phyloP scores from a whole-genome alignment of 2,329 filamentous ascomycete species.

The Elsinoe necatrix region DNA sequence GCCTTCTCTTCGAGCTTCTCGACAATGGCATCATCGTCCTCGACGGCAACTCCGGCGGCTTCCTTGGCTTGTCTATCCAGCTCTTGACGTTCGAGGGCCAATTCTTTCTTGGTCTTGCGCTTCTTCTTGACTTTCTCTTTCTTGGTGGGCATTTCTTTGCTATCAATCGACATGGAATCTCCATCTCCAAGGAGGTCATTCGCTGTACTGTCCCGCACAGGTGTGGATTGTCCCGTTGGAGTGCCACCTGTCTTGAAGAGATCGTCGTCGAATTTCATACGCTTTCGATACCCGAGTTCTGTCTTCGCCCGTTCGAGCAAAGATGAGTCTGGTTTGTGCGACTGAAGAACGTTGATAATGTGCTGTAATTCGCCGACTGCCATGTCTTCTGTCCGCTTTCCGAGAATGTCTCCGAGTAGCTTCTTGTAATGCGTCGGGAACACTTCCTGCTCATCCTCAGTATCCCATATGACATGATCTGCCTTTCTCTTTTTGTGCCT shows the following conservation, averaged over 20 bases:
- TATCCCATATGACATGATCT: slow-evolving; percentile 33
- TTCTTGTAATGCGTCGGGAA: slow-evolving; percentile 38
- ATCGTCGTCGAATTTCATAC: slow-evolving; percentile 76
- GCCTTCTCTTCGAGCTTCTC: slow-evolving; percentile 30
- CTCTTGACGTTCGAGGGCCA: slow-evolving; percentile 59
- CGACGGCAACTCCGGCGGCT: slow-evolving; percentile 23
- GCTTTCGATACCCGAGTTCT: slow-evolving; percentile 63
- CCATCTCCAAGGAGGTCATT: slow-evolving; percentile 7
- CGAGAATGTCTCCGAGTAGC: slow-evolving; percentile 41
- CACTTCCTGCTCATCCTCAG: slow-evolving; percentile 42
- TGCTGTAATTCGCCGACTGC: slow-evolving; percentile 54
- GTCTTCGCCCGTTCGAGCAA: slow-evolving; percentile 70
- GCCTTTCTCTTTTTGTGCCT: slow-evolving; percentile 39
- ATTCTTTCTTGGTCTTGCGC: slow-evolving; percentile 67
- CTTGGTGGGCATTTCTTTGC: slow-evolving; percentile 25
- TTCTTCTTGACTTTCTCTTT: slow-evolving; percentile 45
- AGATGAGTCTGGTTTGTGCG: slow-evolving; percentile 37
- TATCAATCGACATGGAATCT: slow-evolving; percentile 12
- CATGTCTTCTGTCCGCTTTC: slow-evolving; percentile 61
- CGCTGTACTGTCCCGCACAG: slow-evolving; percentile 17
- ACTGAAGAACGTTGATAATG: slow-evolving; percentile 41
- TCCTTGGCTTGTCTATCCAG: slow-evolving; percentile 38
- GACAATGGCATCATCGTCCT: slow-evolving; percentile 28
- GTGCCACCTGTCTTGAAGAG: slow-evolving; percentile 56
- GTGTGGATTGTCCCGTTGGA: slow-evolving; percentile 20